Evolutionary conservation across 148 eudicot genomes (phyloP), one percentile per base, ranked within the genome.

Genomic region (Camellia japonica): DNA sequence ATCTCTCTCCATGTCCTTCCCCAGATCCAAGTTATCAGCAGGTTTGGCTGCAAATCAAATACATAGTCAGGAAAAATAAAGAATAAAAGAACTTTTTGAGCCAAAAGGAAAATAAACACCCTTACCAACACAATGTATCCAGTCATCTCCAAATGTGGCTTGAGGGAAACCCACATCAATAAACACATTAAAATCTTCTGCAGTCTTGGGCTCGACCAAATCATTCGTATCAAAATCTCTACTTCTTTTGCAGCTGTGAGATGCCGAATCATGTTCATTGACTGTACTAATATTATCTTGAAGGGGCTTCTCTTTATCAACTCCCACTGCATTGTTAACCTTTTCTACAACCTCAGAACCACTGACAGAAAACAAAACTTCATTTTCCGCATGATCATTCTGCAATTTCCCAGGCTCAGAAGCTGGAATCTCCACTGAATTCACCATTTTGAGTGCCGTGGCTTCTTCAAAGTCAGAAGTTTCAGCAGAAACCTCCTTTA

Each of bases 1-100:
- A 47, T 71, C 64, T 65, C 61, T 79, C 46, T 70, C 65, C 68
- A 60, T 23, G 38, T 79, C 71, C 71, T 77, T 46, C 38, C 60
- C 41, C 10, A 72, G 16, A 54, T 72, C 43, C 41, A 72, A 19
- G 68, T 16, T 54, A 7, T 71, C 43, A n/a, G 46, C 52, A 43
- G 20, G 54, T 58, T 59, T 46, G 23, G 56, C 81, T 79, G 76
- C 56, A 46, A 64, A 51, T 1, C 44, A 19, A 59, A 63, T 3
- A 3, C 2, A 58, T n/a, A n/a, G 54, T 23, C 43, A 19, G 56
- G 7, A 49, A 11, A 69, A 43, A 58, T 13, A 42, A 3, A 46
- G 18, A 30, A 70, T 0, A 6, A 47, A n/a, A 56, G 30, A 44
- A 70, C 64, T 70, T 13, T 5, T 10, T 42, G 66, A 79, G 30